Base-by-base conservation (phyloP, 2,329 filamentous ascomycete species). In the Ophiostoma quercus region DNA sequence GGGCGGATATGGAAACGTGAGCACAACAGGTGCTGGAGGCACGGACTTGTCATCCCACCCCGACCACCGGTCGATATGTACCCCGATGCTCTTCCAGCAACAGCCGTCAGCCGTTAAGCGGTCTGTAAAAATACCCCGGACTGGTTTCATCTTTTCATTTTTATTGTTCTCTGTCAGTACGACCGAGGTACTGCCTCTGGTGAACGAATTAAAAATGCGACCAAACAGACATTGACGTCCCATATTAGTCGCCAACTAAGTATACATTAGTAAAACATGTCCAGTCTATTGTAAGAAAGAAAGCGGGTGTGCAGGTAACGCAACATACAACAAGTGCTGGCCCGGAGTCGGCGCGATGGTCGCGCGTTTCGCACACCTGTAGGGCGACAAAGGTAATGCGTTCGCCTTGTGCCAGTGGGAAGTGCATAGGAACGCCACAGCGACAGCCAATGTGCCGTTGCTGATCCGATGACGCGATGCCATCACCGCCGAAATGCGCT, bases 401-500 rank as follows among this genome's bases (percentile, higher is more conserved):
- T 57, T 71, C 67, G 29, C 65, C 51, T 16, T 47, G 9, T 29
- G n/a, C 11, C 5, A 71, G 39, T 16, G 51, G 51, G 14, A 71
- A 32, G 63, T 71, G 65, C 37, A 69, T 54, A 11, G 39, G 65
- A 14, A 69, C 25, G 67, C 70, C 67, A 29, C 63, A 63, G 29
- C 22, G 67, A 25, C 67, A 71, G 65, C 70, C 67, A 34, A 71
- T 67, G 41, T 69, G 67, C 32, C 65, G 63, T 63, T 71, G 67
- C n/a, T 57, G 32, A 29, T 63, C 63, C 4, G 67, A 71, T 16
- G n/a, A 47, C 32, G 37, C 19, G 25, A 71, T 43, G 2, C 70
- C 70, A 65, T 69, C 70, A n/a, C 65, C 63, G 63, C 63, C 67
- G 62, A 71, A 71, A 67, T 71, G 65, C 2, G 70, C 63, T 22